Conservation (phyloP, 495 filamentous ascomycete genomes). For the Penicillium crystallinum region DNA sequence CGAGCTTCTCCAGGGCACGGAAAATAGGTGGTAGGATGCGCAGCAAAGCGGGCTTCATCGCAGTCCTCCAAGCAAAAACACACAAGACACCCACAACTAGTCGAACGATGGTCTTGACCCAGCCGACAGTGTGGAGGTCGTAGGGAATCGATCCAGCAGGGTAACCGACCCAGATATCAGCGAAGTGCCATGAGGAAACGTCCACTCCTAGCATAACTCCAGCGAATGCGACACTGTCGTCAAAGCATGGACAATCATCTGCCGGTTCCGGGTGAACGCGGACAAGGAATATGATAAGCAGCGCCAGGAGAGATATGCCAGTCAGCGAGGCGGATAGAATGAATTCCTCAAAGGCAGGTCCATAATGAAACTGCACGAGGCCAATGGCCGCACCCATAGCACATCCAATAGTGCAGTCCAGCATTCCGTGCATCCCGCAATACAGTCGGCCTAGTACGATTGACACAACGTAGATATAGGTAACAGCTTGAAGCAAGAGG, state of each 20-base stretch:
- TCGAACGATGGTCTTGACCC: constrained; percentile 54
- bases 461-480: constrained; percentile 81
- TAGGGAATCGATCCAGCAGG: constrained; percentile 63
- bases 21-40: constrained; percentile 77
- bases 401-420: constrained; percentile 79
- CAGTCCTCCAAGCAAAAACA: constrained; percentile 83
- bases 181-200: constrained; percentile 75
- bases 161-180: constrained; percentile 51
- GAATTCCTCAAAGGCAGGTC: constrained; percentile 60
- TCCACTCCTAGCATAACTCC: constrained; percentile 81
- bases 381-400: constrained; percentile 65
- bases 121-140: constrained; percentile 55
- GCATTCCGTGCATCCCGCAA: constrained; percentile 97
- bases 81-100: constrained; percentile 73
- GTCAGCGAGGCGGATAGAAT: constrained; percentile 45
- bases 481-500: constrained; percentile 56
- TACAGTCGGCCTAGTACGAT: constrained; percentile 88
- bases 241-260: constrained; percentile 95
- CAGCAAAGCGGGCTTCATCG: constrained; percentile 78
- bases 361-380: constrained; percentile 66
- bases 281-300: constrained; percentile 68
- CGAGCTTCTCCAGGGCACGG: constrained; percentile 72
- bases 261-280: constrained; percentile 93
- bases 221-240: constrained; percentile 91
- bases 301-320: constrained; percentile 53